Evolutionary conservation across 2,329 filamentous ascomycete genomes (phyloP).

Genomic region (Venturia carpophila): DNA sequence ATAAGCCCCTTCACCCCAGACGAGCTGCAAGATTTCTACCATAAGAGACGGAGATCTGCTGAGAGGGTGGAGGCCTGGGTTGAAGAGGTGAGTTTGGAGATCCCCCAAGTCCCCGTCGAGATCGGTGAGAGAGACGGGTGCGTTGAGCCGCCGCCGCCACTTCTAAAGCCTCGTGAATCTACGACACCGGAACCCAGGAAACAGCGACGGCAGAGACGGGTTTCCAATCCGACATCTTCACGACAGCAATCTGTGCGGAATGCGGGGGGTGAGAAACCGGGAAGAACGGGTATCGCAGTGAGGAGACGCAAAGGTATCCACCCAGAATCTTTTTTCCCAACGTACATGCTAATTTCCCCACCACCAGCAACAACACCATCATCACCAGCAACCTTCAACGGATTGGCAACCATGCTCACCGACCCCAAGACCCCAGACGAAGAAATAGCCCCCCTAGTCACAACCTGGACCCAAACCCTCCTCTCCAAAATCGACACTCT

Average conservation of each 20-base stretch:
- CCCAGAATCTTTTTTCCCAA: background rate
- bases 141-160: too few species aligned
- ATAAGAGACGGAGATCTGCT: background rate
- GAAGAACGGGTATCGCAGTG: background rate
- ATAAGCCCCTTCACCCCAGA: background rate
- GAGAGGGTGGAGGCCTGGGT: background rate
- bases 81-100: background rate
- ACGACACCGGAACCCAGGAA: background rate
- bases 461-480: background rate
- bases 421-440: background rate
- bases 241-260: background rate
- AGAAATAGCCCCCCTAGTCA: background rate
- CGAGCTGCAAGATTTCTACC: background rate
- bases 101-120: background rate
- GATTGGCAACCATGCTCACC: conserved; percentile 1
- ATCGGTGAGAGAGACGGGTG: background rate
- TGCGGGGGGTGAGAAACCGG: background rate
- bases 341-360: background rate
- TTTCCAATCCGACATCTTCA: background rate
- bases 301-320: conserved; percentile 1
- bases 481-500: background rate
- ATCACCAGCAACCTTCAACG: background rate
- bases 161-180: background rate
- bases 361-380: background rate
- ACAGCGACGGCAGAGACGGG: background rate